Evolutionary conservation across 1,284 basidiomycete genomes (phyloP).

Genomic region (Laetiporus sulphureus): DNA sequence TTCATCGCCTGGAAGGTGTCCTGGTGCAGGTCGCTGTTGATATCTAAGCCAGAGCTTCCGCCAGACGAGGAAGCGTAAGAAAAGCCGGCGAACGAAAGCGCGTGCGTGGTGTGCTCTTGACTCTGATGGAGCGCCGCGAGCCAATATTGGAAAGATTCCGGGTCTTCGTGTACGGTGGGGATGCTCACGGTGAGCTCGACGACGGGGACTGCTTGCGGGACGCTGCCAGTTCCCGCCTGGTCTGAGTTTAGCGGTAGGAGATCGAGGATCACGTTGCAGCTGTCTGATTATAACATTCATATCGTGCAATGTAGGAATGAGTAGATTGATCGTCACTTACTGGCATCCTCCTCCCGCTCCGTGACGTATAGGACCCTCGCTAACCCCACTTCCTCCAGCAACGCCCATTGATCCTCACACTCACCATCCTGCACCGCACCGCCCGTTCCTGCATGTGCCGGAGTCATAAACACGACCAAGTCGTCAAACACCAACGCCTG

Average conservation of each 20-base stretch:
- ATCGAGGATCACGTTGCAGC: slow-evolving; percentile 38
- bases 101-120: slow-evolving; percentile 43
- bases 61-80: slow-evolving; percentile 31
- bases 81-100: slow-evolving; percentile 49
- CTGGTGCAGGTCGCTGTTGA: slow-evolving; percentile 27
- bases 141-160: slow-evolving; percentile 30
- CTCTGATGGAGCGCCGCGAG: slow-evolving; percentile 45
- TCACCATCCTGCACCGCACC: slow-evolving; percentile 29
- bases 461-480: slow-evolving; percentile 36
- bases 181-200: no score
- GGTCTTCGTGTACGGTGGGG: slow-evolving; percentile 19
- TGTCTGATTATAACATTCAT: background rate
- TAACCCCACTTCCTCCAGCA: slow-evolving; percentile 48
- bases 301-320: no score
- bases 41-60: slow-evolving; percentile 16
- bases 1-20: slow-evolving; percentile 42
- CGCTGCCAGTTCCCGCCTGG: slow-evolving; percentile 34
- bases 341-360: slow-evolving; percentile 23
- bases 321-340: no score
- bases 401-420: slow-evolving; percentile 31
- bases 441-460: slow-evolving; percentile 1
- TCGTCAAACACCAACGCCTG: slow-evolving; percentile 50
- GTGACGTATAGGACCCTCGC: slow-evolving; percentile 46
- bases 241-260: slow-evolving; percentile 42
- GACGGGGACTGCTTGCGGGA: slow-evolving; percentile 36